Evolutionary conservation across 208 protist species (phyloP).

Genomic region (Histomonas meleagridis): DNA sequence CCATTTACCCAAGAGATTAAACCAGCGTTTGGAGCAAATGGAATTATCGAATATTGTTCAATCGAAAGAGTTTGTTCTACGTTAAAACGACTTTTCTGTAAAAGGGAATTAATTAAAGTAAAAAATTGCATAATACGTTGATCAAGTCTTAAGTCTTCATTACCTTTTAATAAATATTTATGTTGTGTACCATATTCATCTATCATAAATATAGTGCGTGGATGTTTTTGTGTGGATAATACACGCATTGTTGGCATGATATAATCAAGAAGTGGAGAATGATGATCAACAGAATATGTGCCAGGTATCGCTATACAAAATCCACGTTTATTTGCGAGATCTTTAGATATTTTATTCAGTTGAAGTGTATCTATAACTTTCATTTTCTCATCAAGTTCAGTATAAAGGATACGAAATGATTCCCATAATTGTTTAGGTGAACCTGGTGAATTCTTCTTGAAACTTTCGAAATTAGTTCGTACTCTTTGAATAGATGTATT

Average conservation of each 20-base stretch:
- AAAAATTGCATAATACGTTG: slow-evolving; percentile 38
- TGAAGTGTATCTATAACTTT: neutral
- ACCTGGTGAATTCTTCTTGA: neutral
- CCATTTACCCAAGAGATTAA: slow-evolving; percentile 15
- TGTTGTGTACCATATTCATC: neutral
- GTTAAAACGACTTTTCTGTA: neutral
- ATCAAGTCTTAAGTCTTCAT: slow-evolving; percentile 37
- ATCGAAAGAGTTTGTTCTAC: neutral
- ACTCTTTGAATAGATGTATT: neutral
- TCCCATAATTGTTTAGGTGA: neutral
- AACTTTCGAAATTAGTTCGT: neutral
- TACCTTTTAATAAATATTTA: slow-evolving; percentile 31
- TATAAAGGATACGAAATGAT: neutral
- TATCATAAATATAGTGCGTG: neutral
- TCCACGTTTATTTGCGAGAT: neutral
- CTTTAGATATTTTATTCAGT: neutral
- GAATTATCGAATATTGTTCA: neutral
- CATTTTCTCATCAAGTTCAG: neutral
- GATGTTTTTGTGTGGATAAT: neutral
- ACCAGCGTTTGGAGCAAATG: slow-evolving; percentile 20
- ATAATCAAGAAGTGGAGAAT: neutral
- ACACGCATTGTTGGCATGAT: neutral
- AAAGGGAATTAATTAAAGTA: neutral
- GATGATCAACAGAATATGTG: neutral
- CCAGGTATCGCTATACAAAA: neutral